These are phyloP conservation scores for Lojkania enalia DNA, from an alignment of 2,329 filamentous ascomycete species.

Conservation along the genomic window DNA sequence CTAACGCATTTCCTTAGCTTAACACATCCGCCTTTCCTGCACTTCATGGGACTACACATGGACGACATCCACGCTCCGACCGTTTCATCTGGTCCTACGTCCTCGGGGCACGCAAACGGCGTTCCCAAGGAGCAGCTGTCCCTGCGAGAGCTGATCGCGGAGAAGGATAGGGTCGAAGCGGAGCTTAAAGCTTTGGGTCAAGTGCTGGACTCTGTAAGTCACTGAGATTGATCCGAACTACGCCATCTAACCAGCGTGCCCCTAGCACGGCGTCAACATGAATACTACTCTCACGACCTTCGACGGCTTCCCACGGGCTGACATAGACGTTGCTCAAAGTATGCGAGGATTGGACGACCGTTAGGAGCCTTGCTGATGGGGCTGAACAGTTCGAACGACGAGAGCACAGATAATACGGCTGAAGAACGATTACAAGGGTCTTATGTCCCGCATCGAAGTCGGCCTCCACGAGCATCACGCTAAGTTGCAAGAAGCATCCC, in stretches of 20 bases:
- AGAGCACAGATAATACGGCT: conserved; percentile 85
- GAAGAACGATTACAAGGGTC: conserved; percentile 87
- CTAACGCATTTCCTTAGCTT: background rate
- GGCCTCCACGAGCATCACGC: conserved; percentile 90
- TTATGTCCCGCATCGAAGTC: conserved; percentile 83
- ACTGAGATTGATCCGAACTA: background rate
- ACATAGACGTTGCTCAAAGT: conserved; percentile 96
- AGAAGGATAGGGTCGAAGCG: conserved; percentile 82
- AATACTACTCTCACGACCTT: conserved; percentile 81
- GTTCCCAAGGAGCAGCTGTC: conserved; percentile 65
- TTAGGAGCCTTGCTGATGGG: too few species aligned
- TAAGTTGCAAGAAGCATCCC: conserved; percentile 55
- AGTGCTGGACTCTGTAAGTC: conserved; percentile 82
- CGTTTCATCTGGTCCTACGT: conserved; percentile 75
- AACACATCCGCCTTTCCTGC: background rate
- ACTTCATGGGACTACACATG: conserved; percentile 61
- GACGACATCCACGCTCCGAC: conserved; percentile 70
- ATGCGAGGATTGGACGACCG: conserved; percentile 44
- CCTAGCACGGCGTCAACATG: conserved; percentile 93
- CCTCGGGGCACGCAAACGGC: conserved; percentile 63
- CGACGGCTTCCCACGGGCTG: conserved; percentile 89
- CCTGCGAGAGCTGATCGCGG: conserved; percentile 76
- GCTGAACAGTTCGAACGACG: conserved; percentile 82
- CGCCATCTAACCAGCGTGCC: background rate
- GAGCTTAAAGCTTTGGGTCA: conserved; percentile 83